Evolutionary conservation across 1,139 yeast genomes (phyloP).

Genomic region (Geotrichum europaeum): DNA sequence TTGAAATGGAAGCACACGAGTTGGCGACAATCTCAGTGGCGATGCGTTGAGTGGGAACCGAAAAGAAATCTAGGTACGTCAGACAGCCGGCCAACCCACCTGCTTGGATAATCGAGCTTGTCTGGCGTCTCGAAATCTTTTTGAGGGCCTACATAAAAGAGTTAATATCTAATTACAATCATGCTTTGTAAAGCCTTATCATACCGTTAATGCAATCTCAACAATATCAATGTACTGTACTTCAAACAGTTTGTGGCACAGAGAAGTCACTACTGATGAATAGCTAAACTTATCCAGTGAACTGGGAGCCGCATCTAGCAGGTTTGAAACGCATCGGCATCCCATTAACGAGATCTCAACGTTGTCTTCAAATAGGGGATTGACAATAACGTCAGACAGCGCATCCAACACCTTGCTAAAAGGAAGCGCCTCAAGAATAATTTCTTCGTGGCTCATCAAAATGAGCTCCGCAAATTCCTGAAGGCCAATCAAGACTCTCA

Average conservation of each 20-base stretch:
- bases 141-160: slow-evolving; percentile 30
- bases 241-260: slow-evolving; percentile 64
- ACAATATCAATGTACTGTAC: slow-evolving; percentile 84
- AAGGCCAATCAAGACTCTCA: slow-evolving; percentile 39
- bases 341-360: slow-evolving; percentile 77
- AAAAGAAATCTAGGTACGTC: slow-evolving; percentile 77
- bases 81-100: slow-evolving; percentile 66
- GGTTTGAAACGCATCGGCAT: slow-evolving; percentile 77
- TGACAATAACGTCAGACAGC: slow-evolving; percentile 54
- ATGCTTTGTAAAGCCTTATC: slow-evolving; percentile 19
- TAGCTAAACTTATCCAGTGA: slow-evolving; percentile 59
- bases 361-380: slow-evolving; percentile 55
- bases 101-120: slow-evolving; percentile 35
- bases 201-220: slow-evolving; percentile 80
- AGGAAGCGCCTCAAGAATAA: slow-evolving; percentile 44
- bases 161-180: neutral
- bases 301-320: slow-evolving; percentile 70
- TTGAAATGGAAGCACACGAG: slow-evolving; percentile 51
- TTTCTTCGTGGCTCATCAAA: slow-evolving; percentile 36
- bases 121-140: slow-evolving; percentile 35
- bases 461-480: slow-evolving; percentile 37
- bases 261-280: slow-evolving; percentile 59
- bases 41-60: slow-evolving; percentile 83
- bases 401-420: slow-evolving; percentile 50
- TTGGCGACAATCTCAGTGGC: slow-evolving; percentile 75